These are phyloP conservation scores for Boletus subparvulus DNA, from an alignment of 768 basidiomycete genomes.

Conservation along the genomic window DNA sequence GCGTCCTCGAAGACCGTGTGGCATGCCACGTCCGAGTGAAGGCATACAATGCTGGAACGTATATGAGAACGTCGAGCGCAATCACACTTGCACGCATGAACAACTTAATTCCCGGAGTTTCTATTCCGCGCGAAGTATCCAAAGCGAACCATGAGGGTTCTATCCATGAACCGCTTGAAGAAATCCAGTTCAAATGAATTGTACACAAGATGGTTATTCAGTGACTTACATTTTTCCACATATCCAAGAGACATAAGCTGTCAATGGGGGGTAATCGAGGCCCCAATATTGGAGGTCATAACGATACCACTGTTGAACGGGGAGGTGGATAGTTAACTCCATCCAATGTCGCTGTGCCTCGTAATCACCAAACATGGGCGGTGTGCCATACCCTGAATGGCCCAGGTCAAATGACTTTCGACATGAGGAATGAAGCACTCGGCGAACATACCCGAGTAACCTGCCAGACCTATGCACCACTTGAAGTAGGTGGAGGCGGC, in stretches of 20 bases:
- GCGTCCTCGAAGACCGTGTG: constrained; percentile 70
- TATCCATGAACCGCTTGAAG: constrained; percentile 47
- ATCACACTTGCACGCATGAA: constrained; percentile 85
- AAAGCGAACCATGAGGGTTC: constrained; percentile 69
- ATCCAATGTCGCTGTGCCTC: constrained; percentile 97
- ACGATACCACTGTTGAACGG: constrained; percentile 77
- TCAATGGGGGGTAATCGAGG: constrained; percentile 91
- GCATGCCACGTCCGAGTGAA: constrained; percentile 69
- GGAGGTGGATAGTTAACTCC: constrained; percentile 82
- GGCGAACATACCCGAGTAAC: constrained; percentile 71
- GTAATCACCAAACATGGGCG: constrained; percentile 90
- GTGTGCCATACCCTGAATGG: constrained; percentile 56
- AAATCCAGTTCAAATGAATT: constrained; percentile 3
- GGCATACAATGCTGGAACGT: constrained; percentile 68
- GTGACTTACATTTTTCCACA: constrained; percentile 69
- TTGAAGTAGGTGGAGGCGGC: constrained; percentile 57
- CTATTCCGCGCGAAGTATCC: constrained; percentile 68
- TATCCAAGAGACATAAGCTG: constrained; percentile 85
- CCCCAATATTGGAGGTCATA: constrained; percentile 93
- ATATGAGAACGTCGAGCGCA: constrained; percentile 64
- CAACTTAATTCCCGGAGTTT: constrained; percentile 60
- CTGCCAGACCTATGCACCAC: constrained; percentile 68
- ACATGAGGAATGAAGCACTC: neutral
- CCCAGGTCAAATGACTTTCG: neutral
- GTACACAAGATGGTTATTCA: constrained; percentile 13